Evolutionary conservation across 306 rosid species (phyloP).

Genomic region (Malus fusca): DNA sequence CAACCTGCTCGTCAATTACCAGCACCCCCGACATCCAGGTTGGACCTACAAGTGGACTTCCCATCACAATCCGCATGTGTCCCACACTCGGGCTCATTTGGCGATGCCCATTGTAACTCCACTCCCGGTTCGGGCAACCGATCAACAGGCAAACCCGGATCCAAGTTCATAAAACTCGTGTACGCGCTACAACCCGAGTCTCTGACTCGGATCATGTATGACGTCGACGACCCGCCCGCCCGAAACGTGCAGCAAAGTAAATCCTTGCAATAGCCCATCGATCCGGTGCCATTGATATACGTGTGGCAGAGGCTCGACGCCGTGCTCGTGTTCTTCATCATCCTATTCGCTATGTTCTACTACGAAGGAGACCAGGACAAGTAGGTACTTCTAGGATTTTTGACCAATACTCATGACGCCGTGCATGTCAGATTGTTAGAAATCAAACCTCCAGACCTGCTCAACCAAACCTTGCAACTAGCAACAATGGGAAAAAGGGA

Average conservation of each 20-base stretch:
- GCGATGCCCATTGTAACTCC: slow-evolving; percentile 71
- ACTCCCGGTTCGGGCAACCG: slow-evolving; percentile 63
- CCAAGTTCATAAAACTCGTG: slow-evolving; percentile 64
- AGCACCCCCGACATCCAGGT: not conserved
- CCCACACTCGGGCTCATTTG: slow-evolving; percentile 48
- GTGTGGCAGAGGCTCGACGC: slow-evolving; percentile 47
- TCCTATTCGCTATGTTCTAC: no score
- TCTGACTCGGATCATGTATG: slow-evolving; percentile 56
- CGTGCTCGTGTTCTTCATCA: slow-evolving; percentile 14
- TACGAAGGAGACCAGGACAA: no score
- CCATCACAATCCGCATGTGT: slow-evolving; percentile 48
- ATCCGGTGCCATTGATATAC: slow-evolving; percentile 38
- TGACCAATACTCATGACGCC: no score
- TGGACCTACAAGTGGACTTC: slow-evolving; percentile 53
- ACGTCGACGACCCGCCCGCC: slow-evolving; percentile 71
- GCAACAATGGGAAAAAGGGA: no score
- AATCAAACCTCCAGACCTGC: no score
- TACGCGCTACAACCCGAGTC: slow-evolving; percentile 68
- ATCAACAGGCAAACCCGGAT: slow-evolving; percentile 23
- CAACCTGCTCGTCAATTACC: no score
- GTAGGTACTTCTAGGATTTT: no score
- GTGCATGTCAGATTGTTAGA: not conserved
- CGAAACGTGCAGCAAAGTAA: slow-evolving; percentile 54
- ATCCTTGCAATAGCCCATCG: slow-evolving; percentile 16
- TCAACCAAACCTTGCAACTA: no score